These are phyloP conservation scores for Nicotiana rustica DNA, from an alignment of 305 asterid genomes.

Conservation along the genomic window DNA sequence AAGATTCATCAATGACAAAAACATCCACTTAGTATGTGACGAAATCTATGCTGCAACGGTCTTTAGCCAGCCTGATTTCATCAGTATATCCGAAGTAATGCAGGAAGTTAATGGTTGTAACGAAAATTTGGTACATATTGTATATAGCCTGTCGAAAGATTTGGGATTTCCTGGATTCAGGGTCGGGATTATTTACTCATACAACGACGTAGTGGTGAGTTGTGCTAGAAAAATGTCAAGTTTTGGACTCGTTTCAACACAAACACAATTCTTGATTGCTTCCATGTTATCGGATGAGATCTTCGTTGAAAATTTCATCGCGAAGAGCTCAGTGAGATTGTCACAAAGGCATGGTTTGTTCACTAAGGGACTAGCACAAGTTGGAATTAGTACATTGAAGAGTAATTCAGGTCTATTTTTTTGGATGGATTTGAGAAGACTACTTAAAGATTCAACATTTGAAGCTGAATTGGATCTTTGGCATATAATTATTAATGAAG, in stretches of 20 bases:
- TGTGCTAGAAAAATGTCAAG: conserved; percentile 39
- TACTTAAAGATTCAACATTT: conserved; percentile 32
- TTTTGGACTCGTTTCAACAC: conserved; percentile 41
- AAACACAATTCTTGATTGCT: conserved; percentile 37
- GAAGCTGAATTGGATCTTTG: conserved; percentile 39
- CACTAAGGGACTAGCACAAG: conserved; percentile 37
- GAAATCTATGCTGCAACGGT: conserved; percentile 80
- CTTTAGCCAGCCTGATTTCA: conserved; percentile 28
- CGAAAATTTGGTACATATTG: conserved; percentile 33
- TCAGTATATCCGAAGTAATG: conserved; percentile 38
- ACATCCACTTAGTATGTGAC: conserved; percentile 69
- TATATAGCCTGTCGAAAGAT: conserved; percentile 41
- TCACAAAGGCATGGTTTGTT: conserved; percentile 32
- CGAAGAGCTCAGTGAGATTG: conserved; percentile 29
- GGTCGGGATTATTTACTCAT: conserved; percentile 38
- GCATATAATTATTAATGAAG: conserved; percentile 36
- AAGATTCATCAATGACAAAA: conserved; percentile 50
- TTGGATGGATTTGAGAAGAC: conserved; percentile 43
- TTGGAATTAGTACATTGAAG: conserved; percentile 36
- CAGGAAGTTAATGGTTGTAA: conserved; percentile 27
- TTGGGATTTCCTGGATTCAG: conserved; percentile 43
- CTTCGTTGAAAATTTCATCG: conserved; percentile 31
- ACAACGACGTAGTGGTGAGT: conserved; percentile 31
- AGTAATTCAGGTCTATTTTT: conserved; percentile 37
- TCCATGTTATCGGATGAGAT: conserved; percentile 30